Evolutionary conservation across 805 yeast species (phyloP).

Genomic region (Hanseniaspora opuntiae): DNA sequence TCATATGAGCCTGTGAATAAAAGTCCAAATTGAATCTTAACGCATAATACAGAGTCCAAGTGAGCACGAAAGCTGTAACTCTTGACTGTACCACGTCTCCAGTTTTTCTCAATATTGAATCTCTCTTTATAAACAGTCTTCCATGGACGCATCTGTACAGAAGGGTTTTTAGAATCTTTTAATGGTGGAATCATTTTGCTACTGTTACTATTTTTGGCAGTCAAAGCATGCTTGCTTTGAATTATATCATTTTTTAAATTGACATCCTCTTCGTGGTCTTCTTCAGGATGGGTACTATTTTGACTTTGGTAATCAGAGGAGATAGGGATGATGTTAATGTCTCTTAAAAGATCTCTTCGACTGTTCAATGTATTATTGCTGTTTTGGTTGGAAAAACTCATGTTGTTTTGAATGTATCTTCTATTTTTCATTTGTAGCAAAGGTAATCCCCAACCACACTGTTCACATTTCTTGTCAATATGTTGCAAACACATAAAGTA

Average conservation of each 20-base stretch:
- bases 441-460: slow-evolving; percentile 98
- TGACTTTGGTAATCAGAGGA: slow-evolving; percentile 9
- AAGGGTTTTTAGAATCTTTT: slow-evolving; percentile 11
- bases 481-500: slow-evolving; percentile 97
- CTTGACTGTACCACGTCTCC: slow-evolving; percentile 72
- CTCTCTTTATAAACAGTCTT: slow-evolving; percentile 86
- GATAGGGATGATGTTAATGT: slow-evolving; percentile 6
- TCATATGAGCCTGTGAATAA: slow-evolving; percentile 89
- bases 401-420: slow-evolving; percentile 20
- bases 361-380: background rate
- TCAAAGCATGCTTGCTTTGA: background rate
- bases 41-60: slow-evolving; percentile 73
- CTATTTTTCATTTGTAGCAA: slow-evolving; percentile 76
- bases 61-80: slow-evolving; percentile 64
- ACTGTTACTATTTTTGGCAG: background rate
- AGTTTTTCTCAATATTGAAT: slow-evolving; percentile 78
- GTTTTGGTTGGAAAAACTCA: background rate
- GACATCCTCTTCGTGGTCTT: background rate
- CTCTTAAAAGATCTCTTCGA: slow-evolving; percentile 9
- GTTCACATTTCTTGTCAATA: slow-evolving; percentile 91
- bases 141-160: slow-evolving; percentile 68
- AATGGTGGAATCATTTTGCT: background rate
- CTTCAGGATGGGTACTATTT: background rate
- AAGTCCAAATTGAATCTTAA: slow-evolving; percentile 68
- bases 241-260: background rate